Base-by-base conservation (phyloP, 495 filamentous ascomycete species). In the Penicillium manginii region DNA sequence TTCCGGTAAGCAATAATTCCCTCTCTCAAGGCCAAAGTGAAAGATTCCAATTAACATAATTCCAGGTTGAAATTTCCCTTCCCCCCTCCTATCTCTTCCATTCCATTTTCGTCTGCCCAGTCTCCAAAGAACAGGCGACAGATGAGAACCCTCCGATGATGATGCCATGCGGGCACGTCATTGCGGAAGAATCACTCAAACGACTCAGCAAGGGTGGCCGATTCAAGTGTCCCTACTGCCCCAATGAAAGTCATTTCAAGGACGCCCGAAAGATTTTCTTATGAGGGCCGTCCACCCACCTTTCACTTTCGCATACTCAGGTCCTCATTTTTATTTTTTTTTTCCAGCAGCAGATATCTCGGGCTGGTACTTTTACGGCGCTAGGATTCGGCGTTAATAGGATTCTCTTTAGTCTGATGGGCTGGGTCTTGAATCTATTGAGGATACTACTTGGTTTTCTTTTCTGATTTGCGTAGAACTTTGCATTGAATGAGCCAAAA, bases 221-320 rank as follows among this genome's bases (percentile, higher is more conserved):
- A 49, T 91, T 96, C 78, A 99, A 98, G 71, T 99, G 94, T 63
- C 96, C 94, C 0, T 99, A 99, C 67, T 99, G 94, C 69, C 94
- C 94, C 4, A 86, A 74, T 51, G 96, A 98, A 74, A 91, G 88
- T 58, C 80, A 84, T 63, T 73, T 87, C 22, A 83, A 81, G 54
- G 91, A 96, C 46, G 91, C 92, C 10, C 86, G 79, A 67, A 86
- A 89, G 68, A 88, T 98, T 26, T 86, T 83, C 55, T 72, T 88
- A 49, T 83, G 56, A 68, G 11, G 47, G 40, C 21, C 29, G 23
- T 31, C 7, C 33, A 21, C 43, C 46, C 40, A 39, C 35, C 11
- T 10, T 39, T 39, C 15, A 43, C 17, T 50, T 32, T 52, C 33
- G 7, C 19, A 42, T 57, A 23, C 19, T 32, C 37, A 4, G 26